Conservation (phyloP, 257 asterid genomes). For the Nicotiana tomentosiformis region DNA sequence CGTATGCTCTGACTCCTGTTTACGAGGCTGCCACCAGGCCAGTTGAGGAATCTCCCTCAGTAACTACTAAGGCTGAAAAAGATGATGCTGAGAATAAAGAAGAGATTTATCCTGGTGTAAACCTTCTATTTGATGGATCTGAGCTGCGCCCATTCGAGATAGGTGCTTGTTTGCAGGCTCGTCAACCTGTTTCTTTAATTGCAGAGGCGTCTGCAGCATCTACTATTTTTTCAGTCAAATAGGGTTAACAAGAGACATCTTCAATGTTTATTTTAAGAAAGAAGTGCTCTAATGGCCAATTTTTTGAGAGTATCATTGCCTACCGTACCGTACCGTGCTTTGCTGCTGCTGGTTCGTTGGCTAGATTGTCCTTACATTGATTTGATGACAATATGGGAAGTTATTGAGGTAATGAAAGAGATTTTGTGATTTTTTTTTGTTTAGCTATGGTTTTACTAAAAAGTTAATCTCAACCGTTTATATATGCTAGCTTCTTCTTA, state of each 20-base stretch:
- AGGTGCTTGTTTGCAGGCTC: constrained; percentile 98
- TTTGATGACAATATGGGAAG: constrained; percentile 1
- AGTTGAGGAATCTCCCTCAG: constrained; percentile 53
- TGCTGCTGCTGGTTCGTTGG: constrained; percentile 5
- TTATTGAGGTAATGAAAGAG: constrained; percentile 3
- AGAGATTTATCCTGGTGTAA: constrained; percentile 83
- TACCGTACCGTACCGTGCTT: background rate
- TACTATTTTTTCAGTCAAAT: constrained; percentile 49
- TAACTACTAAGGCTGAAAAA: constrained; percentile 53
- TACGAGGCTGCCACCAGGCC: constrained; percentile 62
- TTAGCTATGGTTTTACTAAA: background rate
- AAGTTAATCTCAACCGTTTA: background rate
- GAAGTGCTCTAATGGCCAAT: background rate
- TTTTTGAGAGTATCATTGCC: background rate
- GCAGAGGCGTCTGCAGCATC: constrained; percentile 90
- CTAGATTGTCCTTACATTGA: background rate
- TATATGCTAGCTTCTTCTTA: background rate
- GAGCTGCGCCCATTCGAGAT: constrained; percentile 90
- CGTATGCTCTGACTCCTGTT: constrained; percentile 69
- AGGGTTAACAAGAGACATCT: constrained; percentile 15
- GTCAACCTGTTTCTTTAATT: constrained; percentile 81
- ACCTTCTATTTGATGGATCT: constrained; percentile 89
- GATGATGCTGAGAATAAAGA: constrained; percentile 86
- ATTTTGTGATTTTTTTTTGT: background rate
- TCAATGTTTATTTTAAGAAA: constrained; percentile 2